Evolutionary conservation across 176 grass and related monocot genomes (phyloP).

Genomic region (Musa acuminata): DNA sequence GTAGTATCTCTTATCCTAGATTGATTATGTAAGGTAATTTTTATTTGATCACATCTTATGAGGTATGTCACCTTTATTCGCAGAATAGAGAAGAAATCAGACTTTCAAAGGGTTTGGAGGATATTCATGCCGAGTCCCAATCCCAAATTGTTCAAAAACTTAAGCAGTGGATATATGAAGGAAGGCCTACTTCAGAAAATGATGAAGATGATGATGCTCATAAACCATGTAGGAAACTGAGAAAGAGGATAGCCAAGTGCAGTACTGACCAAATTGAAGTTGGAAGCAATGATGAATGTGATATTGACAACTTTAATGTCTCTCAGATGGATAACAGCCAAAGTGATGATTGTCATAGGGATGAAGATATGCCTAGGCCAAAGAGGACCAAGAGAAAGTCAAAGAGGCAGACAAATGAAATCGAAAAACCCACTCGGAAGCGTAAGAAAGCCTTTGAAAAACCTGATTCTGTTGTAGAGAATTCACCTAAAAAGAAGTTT

Average conservation of each 20-base stretch:
- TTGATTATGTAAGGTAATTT: neutral
- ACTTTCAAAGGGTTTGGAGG: slow-evolving; percentile 16
- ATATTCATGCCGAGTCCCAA: slow-evolving; percentile 7
- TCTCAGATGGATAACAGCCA: slow-evolving; percentile 21
- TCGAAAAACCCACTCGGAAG: no score
- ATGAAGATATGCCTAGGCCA: slow-evolving; percentile 21
- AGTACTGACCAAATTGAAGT: slow-evolving; percentile 21
- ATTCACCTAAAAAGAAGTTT: no score
- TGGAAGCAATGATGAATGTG: slow-evolving; percentile 16
- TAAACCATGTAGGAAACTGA: no score
- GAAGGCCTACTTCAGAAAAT: slow-evolving; percentile 16
- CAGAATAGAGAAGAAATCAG: slow-evolving; percentile 26
- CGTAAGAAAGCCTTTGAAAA: no score
- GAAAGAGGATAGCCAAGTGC: slow-evolving; percentile 19
- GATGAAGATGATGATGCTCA: no score
- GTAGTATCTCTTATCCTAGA: no score
- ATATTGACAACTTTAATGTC: slow-evolving; percentile 26
- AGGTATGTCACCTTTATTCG: neutral
- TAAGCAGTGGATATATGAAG: slow-evolving; percentile 25
- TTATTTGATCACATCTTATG: neutral
- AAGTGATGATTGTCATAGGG: slow-evolving; percentile 29
- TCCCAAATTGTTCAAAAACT: slow-evolving; percentile 5
- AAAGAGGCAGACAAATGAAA: no score
- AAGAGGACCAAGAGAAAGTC: slow-evolving; percentile 29
- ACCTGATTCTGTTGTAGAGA: no score